Conservation (phyloP, 768 basidiomycete genomes). For the Pulveroboletus sp. region DNA sequence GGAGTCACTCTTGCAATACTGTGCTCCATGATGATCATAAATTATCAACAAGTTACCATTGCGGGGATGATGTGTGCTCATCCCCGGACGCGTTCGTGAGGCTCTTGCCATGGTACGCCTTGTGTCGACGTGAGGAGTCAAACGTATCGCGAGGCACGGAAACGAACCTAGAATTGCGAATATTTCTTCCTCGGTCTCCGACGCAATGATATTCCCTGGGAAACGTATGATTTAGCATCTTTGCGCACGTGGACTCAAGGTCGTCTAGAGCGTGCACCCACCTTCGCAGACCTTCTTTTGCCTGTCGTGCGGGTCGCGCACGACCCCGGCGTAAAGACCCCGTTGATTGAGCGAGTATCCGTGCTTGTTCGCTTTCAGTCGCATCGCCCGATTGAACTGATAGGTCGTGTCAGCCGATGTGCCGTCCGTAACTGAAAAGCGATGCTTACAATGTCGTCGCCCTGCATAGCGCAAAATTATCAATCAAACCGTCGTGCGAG, state of each 20-base stretch:
- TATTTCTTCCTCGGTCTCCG: conserved; percentile 84
- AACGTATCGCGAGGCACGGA: not conserved
- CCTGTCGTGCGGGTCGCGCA: conserved; percentile 63
- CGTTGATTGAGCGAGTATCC: conserved; percentile 87
- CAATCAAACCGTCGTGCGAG: not conserved
- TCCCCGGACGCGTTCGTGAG: conserved; percentile 63
- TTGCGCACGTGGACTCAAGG: not conserved
- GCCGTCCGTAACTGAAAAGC: not conserved
- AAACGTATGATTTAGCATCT: not conserved
- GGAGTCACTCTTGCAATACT: no score
- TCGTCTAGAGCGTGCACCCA: conserved; percentile 20
- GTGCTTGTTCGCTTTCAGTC: conserved; percentile 74
- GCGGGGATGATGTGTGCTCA: not conserved
- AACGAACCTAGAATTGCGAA: conserved; percentile 61
- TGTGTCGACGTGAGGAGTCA: not conserved
- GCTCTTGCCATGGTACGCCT: conserved; percentile 79
- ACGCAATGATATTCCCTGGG: conserved; percentile 66
- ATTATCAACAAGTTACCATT: not conserved
- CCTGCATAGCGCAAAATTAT: conserved; percentile 38
- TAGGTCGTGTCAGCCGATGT: not conserved
- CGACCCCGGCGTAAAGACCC: conserved; percentile 69
- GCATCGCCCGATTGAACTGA: conserved; percentile 92
- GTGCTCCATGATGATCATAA: no score
- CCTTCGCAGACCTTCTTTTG: conserved; percentile 60
- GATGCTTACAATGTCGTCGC: conserved; percentile 79